These are phyloP conservation scores for Eimeria maxima DNA, from an alignment of 169 alveolate genomes.

Conservation along the genomic window DNA sequence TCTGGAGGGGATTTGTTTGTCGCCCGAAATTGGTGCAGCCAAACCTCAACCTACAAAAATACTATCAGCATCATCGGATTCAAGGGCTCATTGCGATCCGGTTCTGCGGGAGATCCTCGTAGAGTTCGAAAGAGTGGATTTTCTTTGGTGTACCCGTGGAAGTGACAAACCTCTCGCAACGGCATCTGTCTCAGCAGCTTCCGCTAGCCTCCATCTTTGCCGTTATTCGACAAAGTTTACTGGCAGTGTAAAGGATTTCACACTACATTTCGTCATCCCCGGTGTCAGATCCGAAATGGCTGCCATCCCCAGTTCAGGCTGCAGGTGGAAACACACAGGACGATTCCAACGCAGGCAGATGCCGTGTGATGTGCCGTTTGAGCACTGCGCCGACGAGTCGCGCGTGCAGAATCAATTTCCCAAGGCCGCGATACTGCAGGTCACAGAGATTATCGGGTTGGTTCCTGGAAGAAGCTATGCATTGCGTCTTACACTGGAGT, in stretches of 20 bases:
- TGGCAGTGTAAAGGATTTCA: conserved; percentile 5
- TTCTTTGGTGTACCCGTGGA: conserved; percentile 50
- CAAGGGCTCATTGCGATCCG: not conserved
- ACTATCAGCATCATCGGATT: not conserved
- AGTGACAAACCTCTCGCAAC: conserved; percentile 38
- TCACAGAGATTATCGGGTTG: conserved; percentile 59
- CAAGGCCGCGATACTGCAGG: not conserved
- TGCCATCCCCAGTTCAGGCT: not conserved
- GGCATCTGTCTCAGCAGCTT: conserved; percentile 55
- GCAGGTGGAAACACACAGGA: not conserved
- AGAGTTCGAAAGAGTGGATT: conserved; percentile 39
- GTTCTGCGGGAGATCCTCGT: conserved; percentile 22
- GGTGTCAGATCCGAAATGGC: not conserved
- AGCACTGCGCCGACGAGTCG: not conserved
- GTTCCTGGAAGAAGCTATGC: conserved; percentile 73
- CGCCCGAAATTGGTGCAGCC: not conserved
- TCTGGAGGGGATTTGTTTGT: not conserved
- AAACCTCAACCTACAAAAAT: not conserved
- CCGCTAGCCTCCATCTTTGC: not conserved
- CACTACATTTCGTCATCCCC: conserved; percentile 23
- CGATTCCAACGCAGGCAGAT: not conserved
- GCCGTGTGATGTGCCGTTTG: not conserved
- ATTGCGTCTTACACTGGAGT: conserved; percentile 15
- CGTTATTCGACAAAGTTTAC: conserved; percentile 42
- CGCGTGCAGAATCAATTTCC: not conserved